phyloP scores from a whole-genome alignment of 768 basidiomycete species.

The Atractiella rhizophila region DNA sequence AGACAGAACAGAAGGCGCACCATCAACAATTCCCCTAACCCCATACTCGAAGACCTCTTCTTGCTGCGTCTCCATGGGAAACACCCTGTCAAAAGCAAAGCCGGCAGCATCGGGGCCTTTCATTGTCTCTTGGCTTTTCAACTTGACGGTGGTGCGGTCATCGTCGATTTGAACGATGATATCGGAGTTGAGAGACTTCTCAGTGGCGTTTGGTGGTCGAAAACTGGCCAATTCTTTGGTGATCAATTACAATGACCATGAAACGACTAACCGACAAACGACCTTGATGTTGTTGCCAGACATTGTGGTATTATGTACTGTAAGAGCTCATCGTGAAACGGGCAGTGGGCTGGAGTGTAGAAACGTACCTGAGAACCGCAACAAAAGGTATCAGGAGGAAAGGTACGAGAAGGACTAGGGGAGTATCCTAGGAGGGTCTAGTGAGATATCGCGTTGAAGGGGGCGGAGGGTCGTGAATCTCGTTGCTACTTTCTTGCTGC shows the following conservation, averaged over 20 bases:
- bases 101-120: slow-evolving; percentile 78
- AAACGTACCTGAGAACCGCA: too few species aligned
- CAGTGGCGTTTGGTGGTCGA: slow-evolving; percentile 79
- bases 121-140: slow-evolving; percentile 42
- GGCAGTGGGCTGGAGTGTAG: too few species aligned
- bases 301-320: background rate
- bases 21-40: slow-evolving; percentile 87
- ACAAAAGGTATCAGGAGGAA: too few species aligned
- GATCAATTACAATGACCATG: background rate
- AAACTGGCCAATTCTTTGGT: slow-evolving; percentile 32
- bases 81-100: slow-evolving; percentile 91
- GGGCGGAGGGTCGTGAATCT: too few species aligned
- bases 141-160: slow-evolving; percentile 53
- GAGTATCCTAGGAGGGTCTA: too few species aligned
- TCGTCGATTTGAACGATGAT: slow-evolving; percentile 74
- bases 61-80: slow-evolving; percentile 73
- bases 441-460: too few species aligned
- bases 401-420: too few species aligned
- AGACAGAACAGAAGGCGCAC: slow-evolving; percentile 22
- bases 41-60: slow-evolving; percentile 94
- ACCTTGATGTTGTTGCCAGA: slow-evolving; percentile 69
- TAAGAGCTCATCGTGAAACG: too few species aligned
- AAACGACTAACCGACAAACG: slow-evolving; percentile 62
- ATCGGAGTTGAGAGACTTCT: slow-evolving; percentile 57
- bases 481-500: too few species aligned